phyloP scores from a whole-genome alignment of 2,329 filamentous ascomycete species.

The Penicillium brevicompactum region DNA sequence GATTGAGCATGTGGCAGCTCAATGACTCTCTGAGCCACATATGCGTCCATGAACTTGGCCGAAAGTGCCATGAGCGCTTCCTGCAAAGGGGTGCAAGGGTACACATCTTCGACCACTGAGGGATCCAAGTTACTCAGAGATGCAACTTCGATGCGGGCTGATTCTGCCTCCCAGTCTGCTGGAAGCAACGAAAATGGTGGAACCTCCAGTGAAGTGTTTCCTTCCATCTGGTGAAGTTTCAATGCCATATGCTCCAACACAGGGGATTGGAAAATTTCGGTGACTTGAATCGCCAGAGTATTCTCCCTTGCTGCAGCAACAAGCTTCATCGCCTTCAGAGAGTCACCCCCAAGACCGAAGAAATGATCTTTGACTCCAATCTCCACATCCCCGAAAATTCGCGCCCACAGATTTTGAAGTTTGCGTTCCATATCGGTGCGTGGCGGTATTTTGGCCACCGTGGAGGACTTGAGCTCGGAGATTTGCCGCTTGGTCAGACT shows the following conservation, averaged over 20 bases:
- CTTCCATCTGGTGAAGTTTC: not conserved
- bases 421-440: constrained; percentile 29
- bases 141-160: not conserved
- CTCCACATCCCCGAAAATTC: constrained; percentile 20
- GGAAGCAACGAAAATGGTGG: constrained; percentile 1
- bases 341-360: constrained; percentile 28
- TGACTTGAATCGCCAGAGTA: constrained; percentile 23
- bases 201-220: not conserved
- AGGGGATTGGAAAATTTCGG: constrained; percentile 34
- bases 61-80: constrained; percentile 42
- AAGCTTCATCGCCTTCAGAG: constrained; percentile 33
- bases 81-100: constrained; percentile 31
- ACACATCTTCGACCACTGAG: constrained; percentile 27
- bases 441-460: constrained; percentile 12
- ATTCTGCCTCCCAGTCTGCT: not conserved
- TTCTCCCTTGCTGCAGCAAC: constrained; percentile 23
- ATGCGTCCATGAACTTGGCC: constrained; percentile 38
- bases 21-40: constrained; percentile 41
- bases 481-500: constrained; percentile 16
- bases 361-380: constrained; percentile 25
- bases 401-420: constrained; percentile 35
- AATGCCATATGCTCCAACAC: constrained; percentile 38
- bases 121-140: not conserved
- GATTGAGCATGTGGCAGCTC: constrained; percentile 30
- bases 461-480: constrained; percentile 9